Conservation (phyloP, 2,329 filamentous ascomycete species). For the Microthyrium microscopicum region DNA sequence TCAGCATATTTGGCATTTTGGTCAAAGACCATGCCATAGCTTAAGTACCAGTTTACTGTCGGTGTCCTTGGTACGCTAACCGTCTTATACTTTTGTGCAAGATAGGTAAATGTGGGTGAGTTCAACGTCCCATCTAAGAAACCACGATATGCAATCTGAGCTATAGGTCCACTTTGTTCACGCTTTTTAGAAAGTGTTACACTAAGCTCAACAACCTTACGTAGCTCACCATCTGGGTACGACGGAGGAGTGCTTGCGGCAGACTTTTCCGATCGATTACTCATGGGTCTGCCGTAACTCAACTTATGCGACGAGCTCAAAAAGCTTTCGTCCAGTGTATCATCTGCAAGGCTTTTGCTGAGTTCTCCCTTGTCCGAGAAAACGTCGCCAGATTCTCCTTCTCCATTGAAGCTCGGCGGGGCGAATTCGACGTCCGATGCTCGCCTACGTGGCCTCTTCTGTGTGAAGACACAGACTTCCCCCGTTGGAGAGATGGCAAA, state of each 20-base stretch:
- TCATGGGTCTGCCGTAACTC: constrained; percentile 27
- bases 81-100: constrained; percentile 28
- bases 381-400: background rate
- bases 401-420: background rate
- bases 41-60: constrained; percentile 19
- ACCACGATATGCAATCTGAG: constrained; percentile 33
- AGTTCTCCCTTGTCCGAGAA: constrained; percentile 14
- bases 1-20: constrained; percentile 38
- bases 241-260: constrained; percentile 36
- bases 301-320: constrained; percentile 29
- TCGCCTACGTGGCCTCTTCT: constrained; percentile 30
- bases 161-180: constrained; percentile 21
- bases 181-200: constrained; percentile 3
- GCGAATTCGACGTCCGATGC: constrained; percentile 23
- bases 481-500: constrained; percentile 41
- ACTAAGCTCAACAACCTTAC: constrained; percentile 25
- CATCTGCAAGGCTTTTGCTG: constrained; percentile 37
- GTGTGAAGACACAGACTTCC: constrained; percentile 36
- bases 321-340: constrained; percentile 38
- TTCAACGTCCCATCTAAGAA: constrained; percentile 26
- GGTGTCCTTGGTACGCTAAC: constrained; percentile 22
- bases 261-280: constrained; percentile 34
- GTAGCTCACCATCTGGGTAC: constrained; percentile 26
- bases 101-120: constrained; percentile 22
- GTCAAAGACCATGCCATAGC: constrained; percentile 27